phyloP scores from a whole-genome alignment of 331 rosid species.

The Phaseolus coccineus region DNA sequence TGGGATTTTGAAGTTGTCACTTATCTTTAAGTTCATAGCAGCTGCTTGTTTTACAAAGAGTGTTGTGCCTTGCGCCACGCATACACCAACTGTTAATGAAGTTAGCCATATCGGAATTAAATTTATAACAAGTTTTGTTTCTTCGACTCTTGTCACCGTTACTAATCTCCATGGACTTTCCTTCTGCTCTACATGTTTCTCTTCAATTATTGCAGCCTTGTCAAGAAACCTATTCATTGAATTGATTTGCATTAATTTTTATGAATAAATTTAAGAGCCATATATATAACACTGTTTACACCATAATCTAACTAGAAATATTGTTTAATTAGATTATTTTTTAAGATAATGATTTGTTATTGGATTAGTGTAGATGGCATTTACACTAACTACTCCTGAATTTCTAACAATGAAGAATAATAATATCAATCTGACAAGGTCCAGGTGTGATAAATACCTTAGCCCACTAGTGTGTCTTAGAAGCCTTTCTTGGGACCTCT shows the following conservation, averaged over 20 bases:
- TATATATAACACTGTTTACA: not conserved
- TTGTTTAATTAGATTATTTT: not conserved
- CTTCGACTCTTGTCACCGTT: conserved; percentile 72
- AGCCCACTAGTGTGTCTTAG: conserved; percentile 57
- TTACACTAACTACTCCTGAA: not conserved
- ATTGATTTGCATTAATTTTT: not conserved
- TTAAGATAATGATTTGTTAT: not conserved
- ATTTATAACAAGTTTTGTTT: conserved; percentile 61
- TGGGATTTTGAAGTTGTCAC: conserved; percentile 55
- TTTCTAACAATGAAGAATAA: not conserved
- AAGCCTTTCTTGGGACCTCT: conserved; percentile 5
- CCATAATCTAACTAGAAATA: not conserved
- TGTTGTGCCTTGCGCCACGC: conserved; percentile 55
- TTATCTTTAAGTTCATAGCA: conserved; percentile 50
- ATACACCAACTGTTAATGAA: conserved; percentile 49
- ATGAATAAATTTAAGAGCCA: not conserved
- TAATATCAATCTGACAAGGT: not conserved
- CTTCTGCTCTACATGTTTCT: conserved; percentile 42
- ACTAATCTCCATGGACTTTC: conserved; percentile 68
- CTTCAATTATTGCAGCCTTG: conserved; percentile 74
- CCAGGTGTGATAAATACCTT: conserved; percentile 46
- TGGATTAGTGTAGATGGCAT: not conserved
- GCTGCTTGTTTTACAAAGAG: conserved; percentile 74
- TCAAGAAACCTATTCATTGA: conserved; percentile 58
- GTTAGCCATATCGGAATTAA: conserved; percentile 71